These are phyloP conservation scores for Tieghemiomyces parasiticus DNA, from an alignment of 192 early-diverging fungal species.

Conservation along the genomic window DNA sequence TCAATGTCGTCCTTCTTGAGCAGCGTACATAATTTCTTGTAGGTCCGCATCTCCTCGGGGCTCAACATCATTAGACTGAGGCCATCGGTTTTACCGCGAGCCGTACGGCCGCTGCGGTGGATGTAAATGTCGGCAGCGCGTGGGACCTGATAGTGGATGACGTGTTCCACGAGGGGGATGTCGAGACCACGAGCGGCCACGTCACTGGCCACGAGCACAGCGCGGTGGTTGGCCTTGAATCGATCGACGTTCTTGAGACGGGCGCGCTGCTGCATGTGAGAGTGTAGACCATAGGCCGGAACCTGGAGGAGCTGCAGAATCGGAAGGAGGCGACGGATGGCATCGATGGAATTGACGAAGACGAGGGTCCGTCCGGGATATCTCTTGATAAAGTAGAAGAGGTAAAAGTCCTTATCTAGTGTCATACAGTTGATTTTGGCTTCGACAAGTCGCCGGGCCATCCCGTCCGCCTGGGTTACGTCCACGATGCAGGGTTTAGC, in stretches of 20 bases:
- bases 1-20: conserved; percentile 54
- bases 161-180: conserved; percentile 81
- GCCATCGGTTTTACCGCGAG: conserved; percentile 71
- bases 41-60: conserved; percentile 68
- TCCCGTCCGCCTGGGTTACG: conserved; percentile 43
- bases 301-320: conserved; percentile 60
- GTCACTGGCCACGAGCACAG: conserved; percentile 86
- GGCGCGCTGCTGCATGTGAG: conserved; percentile 93
- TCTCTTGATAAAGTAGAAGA: conserved; percentile 77
- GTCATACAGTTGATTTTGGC: conserved; percentile 72
- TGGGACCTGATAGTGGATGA: conserved; percentile 93
- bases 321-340: conserved; percentile 74
- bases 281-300: conserved; percentile 71
- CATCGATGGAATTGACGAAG: conserved; percentile 93
- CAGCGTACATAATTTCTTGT: conserved; percentile 67
- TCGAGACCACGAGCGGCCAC: conserved; percentile 94
- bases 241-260: conserved; percentile 85
- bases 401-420: conserved; percentile 65
- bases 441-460: conserved; percentile 59
- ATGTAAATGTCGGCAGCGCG: conserved; percentile 89
- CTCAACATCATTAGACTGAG: conserved; percentile 67
- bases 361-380: conserved; percentile 84
- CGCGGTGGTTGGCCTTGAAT: conserved; percentile 54
- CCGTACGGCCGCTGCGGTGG: conserved; percentile 88
- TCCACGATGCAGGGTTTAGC: conserved; percentile 61